Conservation (phyloP, 352 stramenopile genomes). For the Pythium phragmitis region DNA sequence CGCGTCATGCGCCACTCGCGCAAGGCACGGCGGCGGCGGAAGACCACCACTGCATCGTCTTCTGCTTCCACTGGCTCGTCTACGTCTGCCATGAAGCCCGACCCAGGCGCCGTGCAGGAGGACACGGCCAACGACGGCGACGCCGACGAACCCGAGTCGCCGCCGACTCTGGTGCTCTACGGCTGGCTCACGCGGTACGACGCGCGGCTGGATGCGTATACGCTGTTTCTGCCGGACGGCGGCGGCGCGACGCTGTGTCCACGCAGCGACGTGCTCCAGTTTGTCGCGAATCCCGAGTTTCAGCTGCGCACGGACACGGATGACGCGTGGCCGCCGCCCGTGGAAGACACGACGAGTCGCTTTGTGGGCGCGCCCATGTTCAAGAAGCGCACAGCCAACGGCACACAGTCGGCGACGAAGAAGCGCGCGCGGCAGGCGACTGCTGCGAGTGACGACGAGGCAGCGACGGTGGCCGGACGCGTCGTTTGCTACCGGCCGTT, state of each 20-base stretch:
- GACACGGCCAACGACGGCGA: neutral
- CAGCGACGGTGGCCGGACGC: conserved; percentile 21
- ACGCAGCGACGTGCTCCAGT: conserved; percentile 62
- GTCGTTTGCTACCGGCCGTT: conserved; percentile 68
- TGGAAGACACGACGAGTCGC: conserved; percentile 47
- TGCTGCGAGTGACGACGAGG: neutral
- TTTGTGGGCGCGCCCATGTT: conserved; percentile 50
- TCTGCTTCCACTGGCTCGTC: neutral
- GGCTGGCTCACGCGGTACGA: conserved; percentile 78
- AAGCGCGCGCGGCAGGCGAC: conserved; percentile 15
- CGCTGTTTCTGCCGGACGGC: conserved; percentile 51
- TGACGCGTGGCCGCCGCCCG: conserved; percentile 43
- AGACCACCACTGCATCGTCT: conserved; percentile 1
- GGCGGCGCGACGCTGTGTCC: conserved; percentile 33
- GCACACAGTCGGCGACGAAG: neutral
- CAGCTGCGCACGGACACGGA: conserved; percentile 46
- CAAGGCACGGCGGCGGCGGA: neutral
- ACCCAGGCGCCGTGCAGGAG: conserved; percentile 9
- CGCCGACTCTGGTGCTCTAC: conserved; percentile 29
- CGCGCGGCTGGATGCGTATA: conserved; percentile 56
- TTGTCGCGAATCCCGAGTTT: conserved; percentile 53
- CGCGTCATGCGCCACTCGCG: conserved; percentile 44
- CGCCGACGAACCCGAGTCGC: conserved; percentile 4
- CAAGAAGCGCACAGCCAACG: conserved; percentile 1
- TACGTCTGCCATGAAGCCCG: conserved; percentile 12